Evolutionary conservation across 805 yeast species (phyloP), one percentile per base, ranked within the genome.

Genomic region (Saccharomycopsis olivae): DNA sequence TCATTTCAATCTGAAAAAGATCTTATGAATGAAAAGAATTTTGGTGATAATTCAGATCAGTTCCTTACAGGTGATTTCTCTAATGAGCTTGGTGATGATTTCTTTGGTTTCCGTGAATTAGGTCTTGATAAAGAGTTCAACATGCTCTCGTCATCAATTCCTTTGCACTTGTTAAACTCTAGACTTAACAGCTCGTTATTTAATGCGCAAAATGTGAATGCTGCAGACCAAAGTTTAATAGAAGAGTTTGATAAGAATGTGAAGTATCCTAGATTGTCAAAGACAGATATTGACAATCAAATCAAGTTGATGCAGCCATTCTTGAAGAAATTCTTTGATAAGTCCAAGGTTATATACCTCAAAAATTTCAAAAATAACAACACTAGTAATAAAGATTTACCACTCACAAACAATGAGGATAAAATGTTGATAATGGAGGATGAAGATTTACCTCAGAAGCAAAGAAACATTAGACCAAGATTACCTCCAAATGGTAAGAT

Each of bases 1-100:
- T 10, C 32, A 15, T 44, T 44, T 36, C 59, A 54, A 24, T 41
- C 44, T 17, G 55, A 53, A 33, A 81, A 78, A 51, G 86, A 80
- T 45, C 61, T 79, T 48, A 44, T 64, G 6, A 77, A 71, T 38
- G 97, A 88, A 53, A 69, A 72, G 39, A 81, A 76, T 48, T 92
- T 92, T 57, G 75, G 65, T 29, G 98, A 94, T 54, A 84, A 86
- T 52, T 81, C 95, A 52, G 96, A 92, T 48, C 95, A 89, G 58
- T 92, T 88, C 55, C 61, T 89, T 49, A 82, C 92, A 23, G 99
- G 99, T 43, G 96, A 88, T 53, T 92, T 92, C 57, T 81, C 96
- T 1, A 80, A 74, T 51, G 96, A 88, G 46, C 63, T 92, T 29
- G 98, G 97, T 5, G 98, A 89, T 52, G 99, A 92, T 61, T 92